Evolutionary conservation across 371 early-diverging fungal species (phyloP), one percentile per base, ranked within the genome.

Genomic region (Phascolomyces articulosus): DNA sequence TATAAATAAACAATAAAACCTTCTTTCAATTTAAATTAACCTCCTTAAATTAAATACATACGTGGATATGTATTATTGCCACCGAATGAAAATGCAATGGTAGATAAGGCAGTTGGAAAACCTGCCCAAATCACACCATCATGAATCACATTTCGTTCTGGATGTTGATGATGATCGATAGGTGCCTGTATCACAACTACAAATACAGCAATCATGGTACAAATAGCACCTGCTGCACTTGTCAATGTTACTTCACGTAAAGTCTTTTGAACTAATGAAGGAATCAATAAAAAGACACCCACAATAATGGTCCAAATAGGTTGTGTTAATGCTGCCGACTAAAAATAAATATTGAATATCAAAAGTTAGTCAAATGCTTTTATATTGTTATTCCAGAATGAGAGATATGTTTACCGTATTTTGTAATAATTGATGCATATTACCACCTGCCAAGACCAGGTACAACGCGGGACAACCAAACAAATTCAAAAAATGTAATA

Each of bases 401-500:
- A n/a, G n/a, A n/a, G n/a, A n/a, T n/a, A n/a, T n/a, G n/a, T n/a
- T n/a, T 51, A 51, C 51, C 55, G 80, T 76, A 68, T 73, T 61
- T 34, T 70, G 49, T 65, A 84, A 66, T 21, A 92, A 77, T n/a
- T 79, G 68, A 51, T 80, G 68, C 69, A 90, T 73, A 69, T 91
- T 91, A 44, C 77, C 69, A 58, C 85, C 87, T 18, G 93, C 90
- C 55, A 95, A 68, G 49, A 94, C 88, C n/a, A 95, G 77, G 67
- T 92, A 95, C 23, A 94, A 81, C 57, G 91, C 87, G 1, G 90
- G 85, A 44, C 89, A 89, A 62, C 94, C 93, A 40, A 91, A 72
- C 4, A 90, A 72, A 62, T 89, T 89, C 15, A 87, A 71, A 67
- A 89, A 86, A 58, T 91, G 87, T 66, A 93, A 85, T 47, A 86